Conservation (phyloP, 2,329 filamentous ascomycete genomes). For the Eurotiales sp. region DNA sequence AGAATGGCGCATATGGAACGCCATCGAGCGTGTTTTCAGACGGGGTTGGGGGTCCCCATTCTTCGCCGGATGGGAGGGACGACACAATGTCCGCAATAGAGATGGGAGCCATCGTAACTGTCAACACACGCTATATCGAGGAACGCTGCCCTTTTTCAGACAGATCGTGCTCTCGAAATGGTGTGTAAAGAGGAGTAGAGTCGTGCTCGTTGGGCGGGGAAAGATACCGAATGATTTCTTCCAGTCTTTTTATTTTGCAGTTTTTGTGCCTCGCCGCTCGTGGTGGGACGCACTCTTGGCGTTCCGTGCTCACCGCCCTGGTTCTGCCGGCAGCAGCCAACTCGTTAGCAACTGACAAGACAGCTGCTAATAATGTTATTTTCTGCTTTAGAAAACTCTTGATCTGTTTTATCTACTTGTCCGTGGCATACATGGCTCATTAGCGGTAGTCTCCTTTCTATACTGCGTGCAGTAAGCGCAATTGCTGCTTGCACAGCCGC, state of each 20-base stretch:
- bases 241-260: conserved; percentile 12
- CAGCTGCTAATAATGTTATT: too few species aligned
- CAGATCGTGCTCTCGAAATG: too few species aligned
- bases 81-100: conserved; percentile 65
- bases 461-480: too few species aligned
- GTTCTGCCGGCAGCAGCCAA: conserved; percentile 5
- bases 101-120: conserved; percentile 46
- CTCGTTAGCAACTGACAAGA: too few species aligned
- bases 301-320: conserved; percentile 2
- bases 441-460: too few species aligned
- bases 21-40: conserved; percentile 86
- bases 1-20: conserved; percentile 96
- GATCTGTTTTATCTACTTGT: too few species aligned
- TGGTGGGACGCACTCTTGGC: conserved; percentile 12
- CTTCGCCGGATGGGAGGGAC: conserved; percentile 68
- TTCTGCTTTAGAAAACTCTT: too few species aligned
- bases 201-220: background rate
- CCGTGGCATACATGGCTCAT: too few species aligned
- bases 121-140: background rate
- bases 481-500: too few species aligned
- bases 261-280: conserved; percentile 14
- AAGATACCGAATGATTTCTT: background rate
- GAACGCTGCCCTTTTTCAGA: too few species aligned
- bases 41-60: conserved; percentile 83
- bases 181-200: conserved; percentile 1